Conservation (phyloP, 345 rosid genomes). For the Populus simonii region DNA sequence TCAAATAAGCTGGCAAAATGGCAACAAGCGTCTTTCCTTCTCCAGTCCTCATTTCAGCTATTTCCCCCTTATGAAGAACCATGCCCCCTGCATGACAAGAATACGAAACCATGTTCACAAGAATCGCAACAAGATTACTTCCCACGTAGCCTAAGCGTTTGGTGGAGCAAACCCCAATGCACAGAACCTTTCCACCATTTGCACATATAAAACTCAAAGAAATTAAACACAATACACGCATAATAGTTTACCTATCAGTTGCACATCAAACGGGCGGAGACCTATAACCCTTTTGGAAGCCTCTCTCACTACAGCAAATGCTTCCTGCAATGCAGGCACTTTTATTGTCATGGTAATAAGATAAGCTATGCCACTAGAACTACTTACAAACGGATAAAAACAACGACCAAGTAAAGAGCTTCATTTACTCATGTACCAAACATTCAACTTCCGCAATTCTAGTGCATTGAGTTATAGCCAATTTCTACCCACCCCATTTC, state of each 20-base stretch:
- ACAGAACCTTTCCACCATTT: no score
- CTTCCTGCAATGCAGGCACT: conserved; percentile 51
- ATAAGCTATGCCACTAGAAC: not conserved
- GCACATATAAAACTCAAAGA: not conserved
- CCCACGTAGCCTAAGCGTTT: no score
- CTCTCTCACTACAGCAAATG: conserved; percentile 92
- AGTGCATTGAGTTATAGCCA: not conserved
- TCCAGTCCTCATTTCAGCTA: conserved; percentile 98
- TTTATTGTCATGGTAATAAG: not conserved
- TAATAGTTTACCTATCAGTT: conserved; percentile 63
- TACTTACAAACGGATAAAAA: no score
- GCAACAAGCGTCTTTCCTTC: conserved; percentile 99
- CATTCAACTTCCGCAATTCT: not conserved
- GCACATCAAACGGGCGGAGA: conserved; percentile 90
- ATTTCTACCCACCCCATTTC: not conserved
- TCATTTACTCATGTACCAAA: not conserved
- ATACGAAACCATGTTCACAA: not conserved
- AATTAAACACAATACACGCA: not conserved
- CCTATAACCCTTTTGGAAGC: conserved; percentile 90
- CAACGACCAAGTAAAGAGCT: not conserved
- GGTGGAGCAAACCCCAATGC: no score
- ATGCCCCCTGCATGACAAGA: conserved; percentile 64
- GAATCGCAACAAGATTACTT: not conserved
- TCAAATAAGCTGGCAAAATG: conserved; percentile 88
- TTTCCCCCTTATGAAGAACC: conserved; percentile 98